Percentiles rank a stretch among this genome's conserved stretches.
Conservation (phyloP, 2,329 filamentous ascomycete genomes). For the Stemphylium beticola region DNA sequence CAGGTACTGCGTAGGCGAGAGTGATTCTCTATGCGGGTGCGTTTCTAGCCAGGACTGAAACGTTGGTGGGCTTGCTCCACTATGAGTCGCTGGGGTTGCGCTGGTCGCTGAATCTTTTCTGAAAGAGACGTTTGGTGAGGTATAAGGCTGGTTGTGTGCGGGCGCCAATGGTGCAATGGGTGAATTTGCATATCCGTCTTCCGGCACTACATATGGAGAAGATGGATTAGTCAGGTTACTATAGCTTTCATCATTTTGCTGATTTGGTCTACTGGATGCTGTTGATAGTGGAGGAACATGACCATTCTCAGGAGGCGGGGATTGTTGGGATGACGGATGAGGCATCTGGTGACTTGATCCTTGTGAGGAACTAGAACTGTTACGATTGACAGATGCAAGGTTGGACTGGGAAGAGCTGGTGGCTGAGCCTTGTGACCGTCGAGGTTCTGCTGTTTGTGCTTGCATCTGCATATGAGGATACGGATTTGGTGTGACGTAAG, state of each 20-base stretch:
- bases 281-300: not conserved
- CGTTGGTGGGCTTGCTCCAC: not conserved
- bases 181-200: conserved; percentile 6
- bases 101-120: not conserved
- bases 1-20: not conserved
- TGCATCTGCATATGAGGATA: conserved; percentile 15
- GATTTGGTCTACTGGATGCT: not conserved
- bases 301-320: not conserved
- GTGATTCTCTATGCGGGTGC: conserved; percentile 1
- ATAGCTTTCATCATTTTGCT: not conserved
- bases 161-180: conserved; percentile 24
- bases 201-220: conserved; percentile 8
- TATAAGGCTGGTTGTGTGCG: conserved; percentile 11
- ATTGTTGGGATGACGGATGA: conserved; percentile 1
- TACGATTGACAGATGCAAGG: conserved; percentile 30
- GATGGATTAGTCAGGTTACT: not conserved
- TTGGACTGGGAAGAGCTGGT: conserved; percentile 39
- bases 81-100: not conserved
- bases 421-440: conserved; percentile 32
- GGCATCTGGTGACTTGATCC: conserved; percentile 22
- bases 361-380: conserved; percentile 35
- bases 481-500: conserved; percentile 13
- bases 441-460: conserved; percentile 11
- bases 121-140: not conserved
- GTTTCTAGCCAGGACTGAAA: conserved; percentile 14